These are phyloP conservation scores for Tetrapisispora arboricola DNA, from an alignment of 805 yeast species.

Conservation along the genomic window DNA sequence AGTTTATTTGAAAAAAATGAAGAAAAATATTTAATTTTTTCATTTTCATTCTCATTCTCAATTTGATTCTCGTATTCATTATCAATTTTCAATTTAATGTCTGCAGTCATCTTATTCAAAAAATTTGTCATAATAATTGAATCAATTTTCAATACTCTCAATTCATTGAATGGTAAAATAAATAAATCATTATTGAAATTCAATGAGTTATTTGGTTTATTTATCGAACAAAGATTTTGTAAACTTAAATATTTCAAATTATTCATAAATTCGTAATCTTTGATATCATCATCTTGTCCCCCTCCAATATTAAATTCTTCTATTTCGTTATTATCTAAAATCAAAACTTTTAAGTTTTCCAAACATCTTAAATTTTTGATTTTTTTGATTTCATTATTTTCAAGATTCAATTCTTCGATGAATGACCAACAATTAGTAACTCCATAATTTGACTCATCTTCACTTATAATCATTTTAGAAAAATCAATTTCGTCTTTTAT, in stretches of 20 bases:
- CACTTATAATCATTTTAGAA: constrained; percentile 10
- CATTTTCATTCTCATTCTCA: too few relatives aligned
- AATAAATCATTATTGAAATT: not conserved
- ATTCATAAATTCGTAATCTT: not conserved
- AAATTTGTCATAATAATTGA: not conserved
- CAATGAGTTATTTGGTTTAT: not conserved
- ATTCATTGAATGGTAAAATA: not conserved
- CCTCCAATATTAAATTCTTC: constrained; percentile 5
- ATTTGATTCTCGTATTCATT: not conserved
- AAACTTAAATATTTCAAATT: constrained; percentile 2
- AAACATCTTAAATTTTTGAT: constrained; percentile 16
- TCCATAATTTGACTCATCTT: constrained; percentile 2
- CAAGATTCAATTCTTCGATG: constrained; percentile 17
- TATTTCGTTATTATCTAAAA: constrained; percentile 19
- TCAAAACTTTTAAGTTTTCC: constrained; percentile 11
- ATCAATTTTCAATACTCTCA: constrained; percentile 3
- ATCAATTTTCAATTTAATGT: too few relatives aligned
- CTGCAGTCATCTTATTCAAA: too few relatives aligned
- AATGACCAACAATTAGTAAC: constrained; percentile 13
- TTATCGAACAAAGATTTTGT: not conserved
- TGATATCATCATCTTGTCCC: not conserved
- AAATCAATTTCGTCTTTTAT: constrained; percentile 20
- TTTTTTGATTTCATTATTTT: constrained; percentile 15
- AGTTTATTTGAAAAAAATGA: not conserved
- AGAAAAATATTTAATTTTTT: too few relatives aligned